Conservation (phyloP, 2,329 filamentous ascomycete genomes). For the Apiospora rasikravindrae region DNA sequence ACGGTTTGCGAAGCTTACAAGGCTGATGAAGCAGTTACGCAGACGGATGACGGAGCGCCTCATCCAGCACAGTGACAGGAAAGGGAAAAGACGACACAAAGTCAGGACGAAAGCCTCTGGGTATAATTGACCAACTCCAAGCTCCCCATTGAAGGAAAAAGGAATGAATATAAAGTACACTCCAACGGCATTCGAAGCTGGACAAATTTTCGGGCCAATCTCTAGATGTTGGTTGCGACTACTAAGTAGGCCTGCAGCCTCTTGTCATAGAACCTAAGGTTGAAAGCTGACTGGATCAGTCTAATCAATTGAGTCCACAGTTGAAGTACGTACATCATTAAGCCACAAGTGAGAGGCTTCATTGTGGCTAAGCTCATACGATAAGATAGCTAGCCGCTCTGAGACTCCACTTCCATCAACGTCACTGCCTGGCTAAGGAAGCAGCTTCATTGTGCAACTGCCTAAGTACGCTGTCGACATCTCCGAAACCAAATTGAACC, state of each 20-base stretch:
- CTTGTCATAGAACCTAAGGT: too few species aligned
- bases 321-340: not conserved
- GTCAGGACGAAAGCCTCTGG: not conserved
- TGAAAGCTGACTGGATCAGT: too few species aligned
- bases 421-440: not conserved
- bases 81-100: not conserved
- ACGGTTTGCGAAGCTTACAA: slow-evolving; percentile 9
- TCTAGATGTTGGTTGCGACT: slow-evolving; percentile 11
- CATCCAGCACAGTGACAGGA: slow-evolving; percentile 8
- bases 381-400: slow-evolving; percentile 11
- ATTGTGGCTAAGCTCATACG: not conserved
- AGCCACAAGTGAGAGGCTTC: not conserved
- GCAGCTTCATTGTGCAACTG: not conserved
- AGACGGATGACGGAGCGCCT: slow-evolving; percentile 1
- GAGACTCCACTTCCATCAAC: not conserved
- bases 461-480: not conserved
- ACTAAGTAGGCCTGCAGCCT: not conserved
- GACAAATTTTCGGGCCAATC: not conserved
- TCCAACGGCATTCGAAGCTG: not conserved
- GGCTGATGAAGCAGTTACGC: slow-evolving; percentile 19
- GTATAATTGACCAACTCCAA: slow-evolving; percentile 8
- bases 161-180: not conserved
- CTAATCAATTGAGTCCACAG: not conserved
- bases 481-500: not conserved
- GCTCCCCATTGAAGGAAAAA: slow-evolving; percentile 9